A percentile compares a stretch with the other conserved stretches of the same genome.
phyloP scores from a whole-genome alignment of 106 monocot species.

The Gastrodia elata region DNA sequence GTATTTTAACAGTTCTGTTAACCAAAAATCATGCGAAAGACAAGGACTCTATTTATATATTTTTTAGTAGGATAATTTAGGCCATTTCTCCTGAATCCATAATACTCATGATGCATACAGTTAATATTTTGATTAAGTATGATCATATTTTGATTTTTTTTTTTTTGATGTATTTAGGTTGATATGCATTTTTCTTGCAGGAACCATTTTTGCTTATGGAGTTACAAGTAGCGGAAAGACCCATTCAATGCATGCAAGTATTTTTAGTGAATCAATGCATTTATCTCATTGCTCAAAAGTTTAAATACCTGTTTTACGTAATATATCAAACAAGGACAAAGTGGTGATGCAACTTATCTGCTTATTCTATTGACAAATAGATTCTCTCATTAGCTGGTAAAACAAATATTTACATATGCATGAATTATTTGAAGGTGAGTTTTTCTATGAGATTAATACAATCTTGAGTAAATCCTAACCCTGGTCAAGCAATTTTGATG shows the following conservation, averaged over 20 bases:
- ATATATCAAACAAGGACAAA: not conserved
- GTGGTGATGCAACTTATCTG: not conserved
- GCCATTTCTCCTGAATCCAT: too few species aligned
- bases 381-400: not conserved
- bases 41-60: too few species aligned
- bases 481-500: not conserved
- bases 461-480: not conserved
- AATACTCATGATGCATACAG: too few species aligned
- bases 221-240: constrained; percentile 96
- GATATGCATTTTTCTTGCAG: constrained; percentile 17
- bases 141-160: too few species aligned
- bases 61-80: too few species aligned
- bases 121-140: too few species aligned
- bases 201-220: constrained; percentile 98
- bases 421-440: not conserved
- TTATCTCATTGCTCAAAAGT: not conserved
- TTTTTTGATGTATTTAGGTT: not conserved
- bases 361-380: not conserved
- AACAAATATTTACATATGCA: not conserved
- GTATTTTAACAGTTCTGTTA: too few species aligned
- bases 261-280: not conserved
- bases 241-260: constrained; percentile 91
- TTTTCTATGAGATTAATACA: not conserved
- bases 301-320: not conserved
- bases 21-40: too few species aligned